Base-by-base conservation (phyloP, 1,284 basidiomycete species). In the Cystobasidium sp. region DNA sequence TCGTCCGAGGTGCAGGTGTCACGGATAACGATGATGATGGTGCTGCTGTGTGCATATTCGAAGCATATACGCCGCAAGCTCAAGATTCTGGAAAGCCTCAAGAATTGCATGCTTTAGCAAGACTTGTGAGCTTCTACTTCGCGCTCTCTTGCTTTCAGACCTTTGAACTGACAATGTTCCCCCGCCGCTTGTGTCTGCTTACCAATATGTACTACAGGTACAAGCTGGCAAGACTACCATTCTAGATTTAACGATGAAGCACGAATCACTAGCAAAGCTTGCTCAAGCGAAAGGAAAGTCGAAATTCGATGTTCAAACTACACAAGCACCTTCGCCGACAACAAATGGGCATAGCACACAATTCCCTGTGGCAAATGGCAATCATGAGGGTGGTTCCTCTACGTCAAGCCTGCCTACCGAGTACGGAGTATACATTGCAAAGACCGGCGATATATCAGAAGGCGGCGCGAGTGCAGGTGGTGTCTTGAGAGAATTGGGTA, bases 91-190 rank as follows among this genome's bases (percentile, higher is more conserved):
- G 81, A 65, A 79, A 80, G 73, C 78, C 80, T 22, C 83, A 84
- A 75, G 81, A 84, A 71, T 82, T 84, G 18, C 83, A 82, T 76
- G 83, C 83, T n/a, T 83, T 84, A 52, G 82, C 82, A 52, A 80
- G 83, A 47, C 81, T 83, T 66, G 70, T 73, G 43, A 24, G 70
- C 31, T 24, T 6, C 20, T 4, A n/a, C 20, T 18, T n/a, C n/a
- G n/a, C 41, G 1, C 47, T 51, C 16, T 51, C 47, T 20, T 51
- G 47, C 20, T 20, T 51, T 16, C 20, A 14, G 3, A 51, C 3
- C 47, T 51, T 51, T 51, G 47, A 2, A 51, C 16, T 16, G 47
- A 20, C 6, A 6, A 16, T 51, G 47, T 20, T 16, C 20, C 20
- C 47, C 31, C 31, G 31, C 31, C 31, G 31, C 31, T 31, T 31